These are phyloP conservation scores for Monosporozyma yasuniensis DNA, from an alignment of 805 yeast species.

Conservation along the genomic window DNA sequence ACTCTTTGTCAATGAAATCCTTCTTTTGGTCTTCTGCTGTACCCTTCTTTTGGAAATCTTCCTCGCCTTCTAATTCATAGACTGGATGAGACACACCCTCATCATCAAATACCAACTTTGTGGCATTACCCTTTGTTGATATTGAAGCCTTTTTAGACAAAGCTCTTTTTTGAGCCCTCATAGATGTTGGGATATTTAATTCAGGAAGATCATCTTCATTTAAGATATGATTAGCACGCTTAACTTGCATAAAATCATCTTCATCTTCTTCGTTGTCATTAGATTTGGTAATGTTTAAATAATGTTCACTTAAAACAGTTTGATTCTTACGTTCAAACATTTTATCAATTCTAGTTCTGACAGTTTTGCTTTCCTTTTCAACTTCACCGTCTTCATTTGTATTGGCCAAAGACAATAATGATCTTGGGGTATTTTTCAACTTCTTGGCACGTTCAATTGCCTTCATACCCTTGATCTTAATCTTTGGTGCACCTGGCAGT, in stretches of 20 bases:
- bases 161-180: conserved; percentile 77
- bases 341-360: conserved; percentile 82
- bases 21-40: conserved; percentile 61
- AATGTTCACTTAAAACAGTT: conserved; percentile 83
- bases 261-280: conserved; percentile 40
- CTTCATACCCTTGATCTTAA: conserved; percentile 53
- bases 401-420: conserved; percentile 47
- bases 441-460: conserved; percentile 46
- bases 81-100: conserved; percentile 89
- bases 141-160: conserved; percentile 72
- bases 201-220: conserved; percentile 58
- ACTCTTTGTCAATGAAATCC: conserved; percentile 57
- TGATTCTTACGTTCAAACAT: conserved; percentile 95
- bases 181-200: conserved; percentile 59
- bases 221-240: conserved; percentile 66
- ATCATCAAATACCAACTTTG: conserved; percentile 82
- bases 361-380: conserved; percentile 31
- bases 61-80: conserved; percentile 86
- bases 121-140: conserved; percentile 54
- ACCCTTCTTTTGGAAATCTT: conserved; percentile 65
- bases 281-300: conserved; percentile 56
- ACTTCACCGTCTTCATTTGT: conserved; percentile 58
- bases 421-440: conserved; percentile 73
- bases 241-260: conserved; percentile 73
- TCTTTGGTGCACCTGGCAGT: conserved; percentile 91